phyloP scores from a whole-genome alignment of 106 monocot genomes.

The Chionographis japonica region DNA sequence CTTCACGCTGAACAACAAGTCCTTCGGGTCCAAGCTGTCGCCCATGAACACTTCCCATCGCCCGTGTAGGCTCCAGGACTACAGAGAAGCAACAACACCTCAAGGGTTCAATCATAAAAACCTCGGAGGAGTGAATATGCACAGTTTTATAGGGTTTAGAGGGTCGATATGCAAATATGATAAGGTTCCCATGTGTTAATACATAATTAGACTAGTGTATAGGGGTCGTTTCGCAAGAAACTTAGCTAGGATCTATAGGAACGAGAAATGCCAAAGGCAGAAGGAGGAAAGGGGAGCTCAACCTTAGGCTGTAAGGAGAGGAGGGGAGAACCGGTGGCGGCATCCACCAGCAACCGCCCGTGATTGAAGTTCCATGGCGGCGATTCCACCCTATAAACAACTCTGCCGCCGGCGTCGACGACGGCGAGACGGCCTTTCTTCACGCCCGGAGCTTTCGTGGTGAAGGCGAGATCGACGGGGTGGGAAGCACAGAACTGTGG shows the following conservation, averaged over 20 bases:
- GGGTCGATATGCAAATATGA: neutral
- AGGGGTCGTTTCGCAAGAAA: neutral
- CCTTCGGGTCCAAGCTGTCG: neutral
- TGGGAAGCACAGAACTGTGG: neutral
- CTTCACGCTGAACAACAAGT: neutral
- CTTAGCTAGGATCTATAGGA: too few relatives aligned
- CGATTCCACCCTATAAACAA: neutral
- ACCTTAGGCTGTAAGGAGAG: conserved; percentile 1
- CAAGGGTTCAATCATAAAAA: neutral
- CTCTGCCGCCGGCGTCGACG: neutral
- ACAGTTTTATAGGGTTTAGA: neutral
- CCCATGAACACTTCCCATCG: conserved; percentile 1
- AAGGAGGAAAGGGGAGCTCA: neutral
- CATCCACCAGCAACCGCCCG: neutral
- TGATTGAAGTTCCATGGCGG: neutral
- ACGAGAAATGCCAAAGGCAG: neutral
- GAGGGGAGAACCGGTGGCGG: neutral
- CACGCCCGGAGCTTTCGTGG: neutral
- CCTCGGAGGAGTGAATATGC: neutral
- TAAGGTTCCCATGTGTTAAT: too few relatives aligned
- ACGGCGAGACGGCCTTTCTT: neutral
- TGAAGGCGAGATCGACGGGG: neutral
- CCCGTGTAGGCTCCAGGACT: neutral
- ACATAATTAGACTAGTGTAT: neutral
- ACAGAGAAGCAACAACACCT: neutral